These are phyloP conservation scores for Monilinia vaccinii-corymbosi DNA, from an alignment of 2,329 filamentous ascomycete species.

Conservation along the genomic window DNA sequence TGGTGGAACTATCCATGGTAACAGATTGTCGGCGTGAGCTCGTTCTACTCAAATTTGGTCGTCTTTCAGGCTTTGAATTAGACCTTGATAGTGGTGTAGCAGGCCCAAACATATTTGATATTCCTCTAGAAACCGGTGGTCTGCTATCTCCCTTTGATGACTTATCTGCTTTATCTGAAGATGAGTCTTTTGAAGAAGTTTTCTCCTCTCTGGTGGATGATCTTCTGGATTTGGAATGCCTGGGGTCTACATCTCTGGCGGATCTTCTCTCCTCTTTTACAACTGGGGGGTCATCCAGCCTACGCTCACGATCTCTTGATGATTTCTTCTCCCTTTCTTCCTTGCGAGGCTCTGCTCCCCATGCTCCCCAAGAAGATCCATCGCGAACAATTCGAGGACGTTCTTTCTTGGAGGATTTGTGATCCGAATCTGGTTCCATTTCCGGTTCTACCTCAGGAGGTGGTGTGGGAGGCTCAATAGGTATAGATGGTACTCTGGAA, in stretches of 20 bases:
- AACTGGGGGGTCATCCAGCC: constrained; percentile 8
- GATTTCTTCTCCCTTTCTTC: constrained; percentile 32
- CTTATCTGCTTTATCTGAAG: constrained; percentile 47
- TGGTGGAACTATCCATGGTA: constrained; percentile 45
- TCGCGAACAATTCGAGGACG: constrained; percentile 66
- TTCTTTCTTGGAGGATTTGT: constrained; percentile 61
- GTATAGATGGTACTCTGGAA: constrained; percentile 28
- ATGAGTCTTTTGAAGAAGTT: constrained; percentile 56
- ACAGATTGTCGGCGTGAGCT: constrained; percentile 60
- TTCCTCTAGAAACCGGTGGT: constrained; percentile 36
- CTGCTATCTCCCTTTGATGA: constrained; percentile 31
- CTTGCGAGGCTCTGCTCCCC: constrained; percentile 46
- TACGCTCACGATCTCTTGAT: constrained; percentile 26
- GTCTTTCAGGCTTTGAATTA: constrained; percentile 58
- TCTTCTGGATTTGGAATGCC: constrained; percentile 47
- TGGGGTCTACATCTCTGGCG: constrained; percentile 43
- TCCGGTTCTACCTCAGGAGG: constrained; percentile 28
- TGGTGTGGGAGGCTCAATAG: constrained; percentile 32
- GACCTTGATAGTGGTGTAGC: constrained; percentile 59
- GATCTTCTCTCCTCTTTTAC: constrained; percentile 27
- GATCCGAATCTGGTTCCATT: constrained; percentile 39
- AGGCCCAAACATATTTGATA: constrained; percentile 58
- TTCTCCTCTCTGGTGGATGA: constrained; percentile 52
- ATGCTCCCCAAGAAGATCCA: constrained; percentile 64
- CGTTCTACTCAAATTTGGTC: constrained; percentile 44